Evolutionary conservation across 2,329 filamentous ascomycete genomes (phyloP), one percentile per base, ranked within the genome.

Genomic region (Pseudogymnoascus sp.): DNA sequence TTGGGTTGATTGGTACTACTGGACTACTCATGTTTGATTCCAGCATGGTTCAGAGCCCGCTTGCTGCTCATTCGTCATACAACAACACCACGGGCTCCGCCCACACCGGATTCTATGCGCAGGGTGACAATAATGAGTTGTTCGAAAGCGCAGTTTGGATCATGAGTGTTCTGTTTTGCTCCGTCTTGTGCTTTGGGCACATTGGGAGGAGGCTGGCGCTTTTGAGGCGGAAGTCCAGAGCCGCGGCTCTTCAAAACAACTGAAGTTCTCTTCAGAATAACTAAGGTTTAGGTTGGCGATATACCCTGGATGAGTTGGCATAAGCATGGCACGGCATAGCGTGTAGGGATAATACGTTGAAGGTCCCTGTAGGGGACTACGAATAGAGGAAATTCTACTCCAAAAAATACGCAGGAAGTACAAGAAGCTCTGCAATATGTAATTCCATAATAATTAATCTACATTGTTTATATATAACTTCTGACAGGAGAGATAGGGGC

Each of bases 161-260:
- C 71, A 81, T 93, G 23, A 96, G 91, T 71, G 92, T 97, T 25
- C 77, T 99, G 60, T 99, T 97, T 73, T 97, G 94, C 76, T 95
- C 91, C 71, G 92, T 91, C 69, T 85, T 97, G 8, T 97, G 92
- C 76, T 97, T 99, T 79, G 94, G 94, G 10, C 97, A 96, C 72
- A 91, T 99, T 71, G 94, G 94, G 11, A 82, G 94, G 66, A 82
- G 90, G 66, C 76, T 97, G 67, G 86, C 87, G n/a, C 75, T 14
- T 28, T 28, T 60, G 18, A 89, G 74, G 18, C 33, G 59, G 5
- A 60, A 42, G 59, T 60, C 59, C 8, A 60, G 18, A 42, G 59
- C 31, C 1, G 37, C n/a, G 33, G 47, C 47, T 31, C 47, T 56
- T 56, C 47, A 56, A 33, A 56, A 56, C 47, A 56, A 56, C 47